These are phyloP conservation scores for Spinellus fusiger DNA, from an alignment of 192 early-diverging fungal species.

Conservation along the genomic window DNA sequence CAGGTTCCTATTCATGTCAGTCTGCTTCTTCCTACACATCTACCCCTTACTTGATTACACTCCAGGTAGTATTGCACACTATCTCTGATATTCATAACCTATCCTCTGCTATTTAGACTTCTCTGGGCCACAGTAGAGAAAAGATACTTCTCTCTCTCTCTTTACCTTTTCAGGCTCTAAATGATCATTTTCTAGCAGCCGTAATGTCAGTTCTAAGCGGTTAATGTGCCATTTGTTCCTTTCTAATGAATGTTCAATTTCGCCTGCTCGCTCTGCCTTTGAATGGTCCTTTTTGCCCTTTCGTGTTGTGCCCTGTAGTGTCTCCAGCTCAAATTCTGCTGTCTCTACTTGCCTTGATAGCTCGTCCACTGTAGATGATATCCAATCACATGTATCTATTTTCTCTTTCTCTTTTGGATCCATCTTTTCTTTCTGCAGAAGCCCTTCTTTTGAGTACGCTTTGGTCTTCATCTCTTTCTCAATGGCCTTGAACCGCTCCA, in stretches of 20 bases:
- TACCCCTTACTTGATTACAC: slow-evolving; percentile 55
- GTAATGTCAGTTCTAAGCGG: slow-evolving; percentile 86
- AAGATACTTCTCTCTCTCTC: not conserved
- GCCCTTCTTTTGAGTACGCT: slow-evolving; percentile 94
- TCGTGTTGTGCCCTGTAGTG: slow-evolving; percentile 52
- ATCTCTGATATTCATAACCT: slow-evolving; percentile 79
- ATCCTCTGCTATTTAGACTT: not conserved
- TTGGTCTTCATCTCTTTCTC: slow-evolving; percentile 99
- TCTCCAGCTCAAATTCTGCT: slow-evolving; percentile 89
- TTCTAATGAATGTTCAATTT: slow-evolving; percentile 74
- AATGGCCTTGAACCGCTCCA: slow-evolving; percentile 97
- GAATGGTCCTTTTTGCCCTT: slow-evolving; percentile 75
- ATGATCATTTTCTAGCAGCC: slow-evolving; percentile 90
- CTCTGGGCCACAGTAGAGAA: not conserved
- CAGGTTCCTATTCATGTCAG: slow-evolving; percentile 52
- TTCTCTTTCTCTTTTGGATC: slow-evolving; percentile 96
- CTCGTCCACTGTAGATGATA: slow-evolving; percentile 77
- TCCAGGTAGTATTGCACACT: slow-evolving; percentile 93
- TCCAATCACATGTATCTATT: slow-evolving; percentile 77
- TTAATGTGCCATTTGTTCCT: slow-evolving; percentile 89
- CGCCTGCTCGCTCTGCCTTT: slow-evolving; percentile 66
- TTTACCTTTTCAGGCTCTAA: slow-evolving; percentile 59
- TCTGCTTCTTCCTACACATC: not conserved
- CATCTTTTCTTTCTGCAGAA: slow-evolving; percentile 69
- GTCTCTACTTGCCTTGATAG: slow-evolving; percentile 87